Evolutionary conservation across 495 filamentous ascomycete genomes (phyloP).

Genomic region (Aspergillus conjunctus): DNA sequence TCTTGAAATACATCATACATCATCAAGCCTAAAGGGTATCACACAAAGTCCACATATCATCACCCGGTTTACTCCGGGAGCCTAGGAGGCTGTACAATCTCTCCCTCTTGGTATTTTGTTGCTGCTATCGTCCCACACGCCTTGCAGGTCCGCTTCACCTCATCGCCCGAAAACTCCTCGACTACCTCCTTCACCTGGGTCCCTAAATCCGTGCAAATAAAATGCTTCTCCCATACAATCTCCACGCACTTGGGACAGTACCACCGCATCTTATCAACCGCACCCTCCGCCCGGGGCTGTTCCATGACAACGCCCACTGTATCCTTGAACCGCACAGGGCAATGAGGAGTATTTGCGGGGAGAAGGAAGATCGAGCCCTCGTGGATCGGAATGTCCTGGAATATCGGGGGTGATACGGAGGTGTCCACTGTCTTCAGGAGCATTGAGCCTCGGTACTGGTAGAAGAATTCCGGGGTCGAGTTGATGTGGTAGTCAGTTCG

Average conservation of each 20-base stretch:
- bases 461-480: constrained; percentile 95
- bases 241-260: constrained; percentile 66
- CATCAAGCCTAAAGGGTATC: constrained; percentile 5
- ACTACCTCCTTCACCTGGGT: constrained; percentile 96
- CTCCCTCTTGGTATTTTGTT: constrained; percentile 40
- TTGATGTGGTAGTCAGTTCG: constrained; percentile 99
- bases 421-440: constrained; percentile 83
- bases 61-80: constrained; percentile 33
- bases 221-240: constrained; percentile 82
- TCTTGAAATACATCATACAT: constrained; percentile 10
- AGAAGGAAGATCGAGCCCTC: constrained; percentile 96
- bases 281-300: constrained; percentile 69
- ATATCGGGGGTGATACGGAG: constrained; percentile 54
- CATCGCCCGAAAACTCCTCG: constrained; percentile 72
- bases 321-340: constrained; percentile 67
- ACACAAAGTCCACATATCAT: neutral
- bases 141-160: constrained; percentile 73
- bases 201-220: constrained; percentile 90
- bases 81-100: constrained; percentile 46
- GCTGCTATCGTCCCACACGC: constrained; percentile 76
- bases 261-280: constrained; percentile 84
- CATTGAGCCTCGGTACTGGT: constrained; percentile 92
- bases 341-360: constrained; percentile 87
- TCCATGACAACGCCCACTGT: constrained; percentile 88
- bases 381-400: constrained; percentile 82